Evolutionary conservation across 768 basidiomycete species (phyloP).

Genomic region (Mrakia frigida): DNA sequence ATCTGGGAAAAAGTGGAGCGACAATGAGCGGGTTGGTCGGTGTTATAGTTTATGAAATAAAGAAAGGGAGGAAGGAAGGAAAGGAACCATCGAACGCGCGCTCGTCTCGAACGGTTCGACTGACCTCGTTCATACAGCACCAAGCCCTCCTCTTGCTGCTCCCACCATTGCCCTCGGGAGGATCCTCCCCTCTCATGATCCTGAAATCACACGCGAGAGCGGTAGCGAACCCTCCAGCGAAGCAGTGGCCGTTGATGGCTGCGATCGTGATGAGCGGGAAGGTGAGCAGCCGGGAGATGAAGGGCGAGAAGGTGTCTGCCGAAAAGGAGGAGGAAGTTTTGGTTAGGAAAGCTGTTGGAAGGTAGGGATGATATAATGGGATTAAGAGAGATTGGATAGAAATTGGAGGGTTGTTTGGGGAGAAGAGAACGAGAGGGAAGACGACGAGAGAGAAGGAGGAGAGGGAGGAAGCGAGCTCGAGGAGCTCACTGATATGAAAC

Average conservation of each 20-base stretch:
- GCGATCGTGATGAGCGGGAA: constrained; percentile 36
- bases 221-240: constrained; percentile 75
- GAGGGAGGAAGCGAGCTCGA: neutral
- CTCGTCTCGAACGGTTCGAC: neutral
- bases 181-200: constrained; percentile 66
- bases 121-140: constrained; percentile 88
- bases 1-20: constrained; percentile 40
- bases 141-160: constrained; percentile 58
- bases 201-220: constrained; percentile 81
- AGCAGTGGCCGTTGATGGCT: constrained; percentile 54
- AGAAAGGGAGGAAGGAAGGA: neutral
- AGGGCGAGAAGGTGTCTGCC: constrained; percentile 8
- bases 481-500: constrained; percentile 38
- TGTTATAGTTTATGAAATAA: too few species aligned
- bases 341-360: too few species aligned
- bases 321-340: neutral
- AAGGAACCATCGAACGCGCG: too few species aligned
- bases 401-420: neutral
- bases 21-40: neutral
- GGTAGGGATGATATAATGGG: too few species aligned
- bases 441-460: neutral
- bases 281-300: constrained; percentile 32
- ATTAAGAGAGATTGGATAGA: too few species aligned
- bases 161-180: neutral
- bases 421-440: neutral